Evolutionary conservation across 2,329 filamentous ascomycete species (phyloP).

Genomic region (Neophaeococcomyces aloes): DNA sequence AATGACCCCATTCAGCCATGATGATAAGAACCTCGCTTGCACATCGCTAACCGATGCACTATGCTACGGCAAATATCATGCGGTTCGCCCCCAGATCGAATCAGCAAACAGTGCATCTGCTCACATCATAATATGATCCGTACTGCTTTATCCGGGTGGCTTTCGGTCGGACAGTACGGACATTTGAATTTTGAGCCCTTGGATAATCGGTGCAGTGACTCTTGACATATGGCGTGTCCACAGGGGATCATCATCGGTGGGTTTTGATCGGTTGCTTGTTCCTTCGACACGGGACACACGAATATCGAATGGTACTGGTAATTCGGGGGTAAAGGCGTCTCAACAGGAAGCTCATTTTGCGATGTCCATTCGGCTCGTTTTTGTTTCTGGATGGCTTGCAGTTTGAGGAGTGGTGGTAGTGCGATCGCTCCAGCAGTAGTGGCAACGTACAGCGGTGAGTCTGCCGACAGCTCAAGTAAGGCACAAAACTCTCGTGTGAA

Average conservation of each 20-base stretch:
- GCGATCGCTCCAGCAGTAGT: constrained; percentile 88
- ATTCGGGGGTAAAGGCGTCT: constrained; percentile 53
- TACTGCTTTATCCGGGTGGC: constrained; percentile 62
- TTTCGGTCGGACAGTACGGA: constrained; percentile 86
- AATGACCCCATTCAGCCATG: too few species aligned
- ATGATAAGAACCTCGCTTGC: too few species aligned
- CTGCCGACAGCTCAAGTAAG: constrained; percentile 75
- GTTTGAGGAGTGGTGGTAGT: constrained; percentile 76
- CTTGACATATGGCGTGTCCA: constrained; percentile 82
- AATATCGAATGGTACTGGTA: constrained; percentile 90
- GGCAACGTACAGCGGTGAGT: constrained; percentile 86
- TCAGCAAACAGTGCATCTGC: background rate
- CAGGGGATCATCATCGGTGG: constrained; percentile 96
- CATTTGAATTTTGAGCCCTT: constrained; percentile 84
- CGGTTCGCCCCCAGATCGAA: too few species aligned
- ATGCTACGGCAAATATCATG: too few species aligned
- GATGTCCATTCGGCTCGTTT: constrained; percentile 94
- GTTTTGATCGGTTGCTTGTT: constrained; percentile 85
- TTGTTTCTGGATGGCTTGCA: constrained; percentile 74
- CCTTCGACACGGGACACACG: constrained; percentile 93
- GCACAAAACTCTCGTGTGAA: constrained; percentile 95
- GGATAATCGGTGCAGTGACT: constrained; percentile 67
- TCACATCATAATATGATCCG: constrained; percentile 55
- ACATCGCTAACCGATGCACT: too few species aligned
- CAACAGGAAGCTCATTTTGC: constrained; percentile 74